Evolutionary conservation across 2,329 filamentous ascomycete genomes (phyloP).

Genomic region (Claviceps purpurea): DNA sequence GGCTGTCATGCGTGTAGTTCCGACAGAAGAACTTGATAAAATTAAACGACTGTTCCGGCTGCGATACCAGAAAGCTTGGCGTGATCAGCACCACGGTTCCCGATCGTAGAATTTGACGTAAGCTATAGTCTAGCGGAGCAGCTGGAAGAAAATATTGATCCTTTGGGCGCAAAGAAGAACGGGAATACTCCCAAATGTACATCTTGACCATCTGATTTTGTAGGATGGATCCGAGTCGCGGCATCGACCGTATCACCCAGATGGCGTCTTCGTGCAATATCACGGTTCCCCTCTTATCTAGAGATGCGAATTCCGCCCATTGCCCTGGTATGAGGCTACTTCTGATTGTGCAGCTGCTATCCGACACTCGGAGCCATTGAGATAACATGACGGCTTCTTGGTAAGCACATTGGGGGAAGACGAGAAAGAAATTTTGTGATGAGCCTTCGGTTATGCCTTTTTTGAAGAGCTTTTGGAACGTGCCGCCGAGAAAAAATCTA

Average conservation of each 20-base stretch:
- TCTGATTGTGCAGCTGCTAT: slow-evolving; percentile 28
- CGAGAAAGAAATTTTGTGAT: slow-evolving; percentile 28
- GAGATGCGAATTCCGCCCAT: slow-evolving; percentile 31
- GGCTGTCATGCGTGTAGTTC: slow-evolving; percentile 7
- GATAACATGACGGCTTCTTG: slow-evolving; percentile 24
- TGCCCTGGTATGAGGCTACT: slow-evolving; percentile 27
- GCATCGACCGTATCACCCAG: slow-evolving; percentile 25
- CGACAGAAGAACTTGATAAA: slow-evolving; percentile 24
- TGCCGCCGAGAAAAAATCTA: slow-evolving; percentile 17
- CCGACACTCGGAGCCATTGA: slow-evolving; percentile 29
- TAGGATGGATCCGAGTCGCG: slow-evolving; percentile 22
- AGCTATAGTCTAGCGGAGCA: slow-evolving; percentile 10
- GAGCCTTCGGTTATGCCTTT: slow-evolving; percentile 8
- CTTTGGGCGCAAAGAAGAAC: slow-evolving; percentile 1
- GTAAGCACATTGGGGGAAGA: slow-evolving; percentile 29
- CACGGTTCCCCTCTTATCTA: slow-evolving; percentile 16
- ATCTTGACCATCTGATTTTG: slow-evolving; percentile 13
- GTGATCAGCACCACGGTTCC: slow-evolving; percentile 25
- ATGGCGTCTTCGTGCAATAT: slow-evolving; percentile 33
- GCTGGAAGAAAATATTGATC: not conserved
- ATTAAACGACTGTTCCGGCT: slow-evolving; percentile 20
- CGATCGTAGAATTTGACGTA: slow-evolving; percentile 18
- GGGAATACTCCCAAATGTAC: slow-evolving; percentile 26
- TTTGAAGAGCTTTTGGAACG: slow-evolving; percentile 18
- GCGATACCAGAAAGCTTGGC: slow-evolving; percentile 27